These are phyloP conservation scores for Pseudocercospora pini-densiflorae DNA, from an alignment of 2,329 filamentous ascomycete species.

Conservation along the genomic window DNA sequence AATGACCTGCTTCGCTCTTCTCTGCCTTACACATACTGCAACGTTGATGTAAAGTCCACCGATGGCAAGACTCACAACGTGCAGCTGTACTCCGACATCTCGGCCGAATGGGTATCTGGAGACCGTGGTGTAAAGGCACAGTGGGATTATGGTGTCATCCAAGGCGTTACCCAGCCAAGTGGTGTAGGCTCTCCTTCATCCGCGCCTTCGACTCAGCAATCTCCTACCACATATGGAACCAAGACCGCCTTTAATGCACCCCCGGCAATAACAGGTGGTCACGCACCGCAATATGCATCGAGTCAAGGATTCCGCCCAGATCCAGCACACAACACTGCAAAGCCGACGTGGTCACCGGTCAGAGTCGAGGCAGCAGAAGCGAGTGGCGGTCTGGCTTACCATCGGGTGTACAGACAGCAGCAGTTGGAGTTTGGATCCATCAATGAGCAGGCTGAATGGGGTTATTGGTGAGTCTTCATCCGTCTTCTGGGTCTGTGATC, in stretches of 20 bases:
- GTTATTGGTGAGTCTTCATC: slow-evolving; percentile 45
- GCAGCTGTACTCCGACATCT: slow-evolving; percentile 73
- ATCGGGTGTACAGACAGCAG: slow-evolving; percentile 36
- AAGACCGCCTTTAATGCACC: slow-evolving; percentile 24
- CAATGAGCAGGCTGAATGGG: slow-evolving; percentile 57
- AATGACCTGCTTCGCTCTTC: slow-evolving; percentile 55
- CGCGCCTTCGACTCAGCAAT: slow-evolving; percentile 14
- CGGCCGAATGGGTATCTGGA: slow-evolving; percentile 73
- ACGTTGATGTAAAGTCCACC: slow-evolving; percentile 64
- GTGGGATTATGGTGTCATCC: slow-evolving; percentile 59
- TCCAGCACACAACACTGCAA: slow-evolving; percentile 6
- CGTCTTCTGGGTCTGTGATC: background rate
- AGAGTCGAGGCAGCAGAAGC: slow-evolving; percentile 3
- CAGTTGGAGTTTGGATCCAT: slow-evolving; percentile 50
- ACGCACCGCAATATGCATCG: slow-evolving; percentile 15
- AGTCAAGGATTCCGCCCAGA: slow-evolving; percentile 15
- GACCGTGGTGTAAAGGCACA: slow-evolving; percentile 59
- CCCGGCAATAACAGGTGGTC: slow-evolving; percentile 16
- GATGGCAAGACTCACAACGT: slow-evolving; percentile 68
- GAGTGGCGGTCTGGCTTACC: slow-evolving; percentile 33
- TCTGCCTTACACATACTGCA: slow-evolving; percentile 70
- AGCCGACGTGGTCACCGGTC: slow-evolving; percentile 18
- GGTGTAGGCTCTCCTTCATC: background rate
- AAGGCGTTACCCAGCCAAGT: slow-evolving; percentile 13
- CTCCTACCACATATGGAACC: slow-evolving; percentile 23